Percentiles rank a stretch among this genome's conserved stretches.
Evolutionary conservation across 1,284 basidiomycete genomes (phyloP).

Genomic region (Ceratobasidium sp.): DNA sequence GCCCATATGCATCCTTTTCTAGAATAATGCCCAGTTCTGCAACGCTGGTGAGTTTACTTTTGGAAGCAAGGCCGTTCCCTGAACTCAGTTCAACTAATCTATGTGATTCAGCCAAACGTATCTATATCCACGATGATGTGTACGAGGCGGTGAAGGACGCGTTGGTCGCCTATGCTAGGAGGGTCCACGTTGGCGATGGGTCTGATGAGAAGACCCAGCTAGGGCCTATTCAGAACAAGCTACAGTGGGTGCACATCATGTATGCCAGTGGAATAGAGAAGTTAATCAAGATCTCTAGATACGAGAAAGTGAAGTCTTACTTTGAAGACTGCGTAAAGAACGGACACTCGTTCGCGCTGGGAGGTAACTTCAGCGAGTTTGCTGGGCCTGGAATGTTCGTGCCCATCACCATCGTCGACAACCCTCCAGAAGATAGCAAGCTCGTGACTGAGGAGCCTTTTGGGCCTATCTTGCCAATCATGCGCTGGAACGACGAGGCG

Average conservation of each 20-base stretch:
- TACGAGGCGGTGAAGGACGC: conserved; percentile 29
- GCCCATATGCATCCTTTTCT: not conserved
- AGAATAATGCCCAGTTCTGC: conserved; percentile 41
- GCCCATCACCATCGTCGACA: conserved; percentile 39
- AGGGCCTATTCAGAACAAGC: conserved; percentile 29
- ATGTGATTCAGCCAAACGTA: conserved; percentile 16
- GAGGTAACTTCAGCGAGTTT: conserved; percentile 32
- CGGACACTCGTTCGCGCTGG: conserved; percentile 34
- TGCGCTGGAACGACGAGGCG: conserved; percentile 38
- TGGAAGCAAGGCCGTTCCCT: not conserved
- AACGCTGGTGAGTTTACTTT: conserved; percentile 32
- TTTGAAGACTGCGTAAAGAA: conserved; percentile 36
- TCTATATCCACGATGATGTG: conserved; percentile 35
- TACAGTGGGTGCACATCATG: conserved; percentile 3
- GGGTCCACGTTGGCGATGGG: conserved; percentile 25
- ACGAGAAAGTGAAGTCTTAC: conserved; percentile 23
- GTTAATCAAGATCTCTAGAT: not conserved
- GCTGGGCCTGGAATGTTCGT: conserved; percentile 26
- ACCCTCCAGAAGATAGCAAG: conserved; percentile 37
- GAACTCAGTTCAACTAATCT: not conserved
- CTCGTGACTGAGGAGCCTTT: conserved; percentile 40
- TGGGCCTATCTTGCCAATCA: conserved; percentile 28
- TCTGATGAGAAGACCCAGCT: conserved; percentile 31
- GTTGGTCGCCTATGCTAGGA: conserved; percentile 22
- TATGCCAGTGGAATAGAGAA: not conserved